Percentiles rank a stretch among this genome's conserved stretches.
These are phyloP conservation scores for Mortierella sp. DNA, from an alignment of 371 early-diverging fungal species.

Conservation along the genomic window DNA sequence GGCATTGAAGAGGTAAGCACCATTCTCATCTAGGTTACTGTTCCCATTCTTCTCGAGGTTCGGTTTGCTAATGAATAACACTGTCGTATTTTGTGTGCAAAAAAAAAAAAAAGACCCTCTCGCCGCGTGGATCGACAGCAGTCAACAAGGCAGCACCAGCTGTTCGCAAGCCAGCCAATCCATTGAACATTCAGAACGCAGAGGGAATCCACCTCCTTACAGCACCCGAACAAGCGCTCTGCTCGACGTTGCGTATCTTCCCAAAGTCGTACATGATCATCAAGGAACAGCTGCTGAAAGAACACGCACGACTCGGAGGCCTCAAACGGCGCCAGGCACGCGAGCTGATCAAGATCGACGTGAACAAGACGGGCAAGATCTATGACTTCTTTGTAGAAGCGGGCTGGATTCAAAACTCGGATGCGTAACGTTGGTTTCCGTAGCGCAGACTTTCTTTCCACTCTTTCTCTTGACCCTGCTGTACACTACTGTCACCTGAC, in stretches of 20 bases:
- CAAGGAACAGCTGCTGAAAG: slow-evolving; percentile 88
- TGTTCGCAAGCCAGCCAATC: slow-evolving; percentile 60
- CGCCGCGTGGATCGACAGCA: slow-evolving; percentile 29
- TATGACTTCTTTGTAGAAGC: slow-evolving; percentile 91
- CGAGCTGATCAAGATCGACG: slow-evolving; percentile 87
- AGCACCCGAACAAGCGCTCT: slow-evolving; percentile 81
- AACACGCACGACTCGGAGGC: slow-evolving; percentile 79
- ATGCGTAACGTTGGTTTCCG: slow-evolving; percentile 23
- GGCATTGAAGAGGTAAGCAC: slow-evolving; percentile 35
- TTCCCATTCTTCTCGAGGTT: no score
- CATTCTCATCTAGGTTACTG: not conserved
- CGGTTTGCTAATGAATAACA: no score
- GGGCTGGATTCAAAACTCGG: slow-evolving; percentile 82
- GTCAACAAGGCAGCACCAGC: slow-evolving; percentile 25
- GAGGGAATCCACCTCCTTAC: slow-evolving; percentile 90
- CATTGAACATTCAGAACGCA: slow-evolving; percentile 81
- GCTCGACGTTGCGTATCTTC: slow-evolving; percentile 83
- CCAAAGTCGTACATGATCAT: slow-evolving; percentile 89
- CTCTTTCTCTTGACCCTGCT: not conserved
- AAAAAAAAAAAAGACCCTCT: slow-evolving; percentile 30
- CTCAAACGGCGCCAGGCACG: slow-evolving; percentile 82
- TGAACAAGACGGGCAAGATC: slow-evolving; percentile 83
- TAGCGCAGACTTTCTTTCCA: not conserved
- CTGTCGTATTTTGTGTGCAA: no score
- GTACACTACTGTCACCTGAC: no score